Evolutionary conservation across 768 basidiomycete species (phyloP), one percentile per base, ranked within the genome.

Genomic region (Cantharellus cinnabarinus): DNA sequence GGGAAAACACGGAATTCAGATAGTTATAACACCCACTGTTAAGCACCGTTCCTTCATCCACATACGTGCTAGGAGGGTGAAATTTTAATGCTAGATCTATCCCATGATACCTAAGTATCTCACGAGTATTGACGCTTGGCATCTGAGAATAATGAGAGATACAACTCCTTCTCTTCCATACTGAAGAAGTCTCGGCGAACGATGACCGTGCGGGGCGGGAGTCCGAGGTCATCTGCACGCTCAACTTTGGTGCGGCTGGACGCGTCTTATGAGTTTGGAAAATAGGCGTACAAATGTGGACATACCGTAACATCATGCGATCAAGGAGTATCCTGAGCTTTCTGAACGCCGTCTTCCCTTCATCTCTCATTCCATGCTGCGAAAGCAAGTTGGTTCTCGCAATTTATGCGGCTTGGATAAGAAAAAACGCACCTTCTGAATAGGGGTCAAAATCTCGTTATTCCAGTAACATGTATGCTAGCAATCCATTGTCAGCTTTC

Each of bases 91-190:
- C 4, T 40, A 20, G 44, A 10, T 10, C 10, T 10, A 10, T 48
- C 29, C 20, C 29, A 35, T 4, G 15, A 42, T 51, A 54, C 10
- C 37, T 54, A 35, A 14, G 42, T 5, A 42, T 59, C 64, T 39
- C 38, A 65, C 62, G 70, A 69, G 70, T 98, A 99, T 66, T 89
- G 83, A 48, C 95, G 76, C 71, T 87, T 91, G 5, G 91, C 91
- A 63, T 91, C 88, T 3, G 87, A 83, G 74, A 93, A 98, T 37
- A 99, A 72, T 1, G 87, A 89, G 41, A 82, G 75, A 68, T 94
- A 95, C 3, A 97, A 72, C 65, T 99, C 95, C 68, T 91, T 97
- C 72, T 99, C 95, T 70, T 95, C 93, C 0, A 89, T 85, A 63
- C 88, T 91, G 74, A 98, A 98, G 69, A 84, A 86, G 69, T 98